Conservation (phyloP, 768 basidiomycete genomes). For the Suillus decipiens region DNA sequence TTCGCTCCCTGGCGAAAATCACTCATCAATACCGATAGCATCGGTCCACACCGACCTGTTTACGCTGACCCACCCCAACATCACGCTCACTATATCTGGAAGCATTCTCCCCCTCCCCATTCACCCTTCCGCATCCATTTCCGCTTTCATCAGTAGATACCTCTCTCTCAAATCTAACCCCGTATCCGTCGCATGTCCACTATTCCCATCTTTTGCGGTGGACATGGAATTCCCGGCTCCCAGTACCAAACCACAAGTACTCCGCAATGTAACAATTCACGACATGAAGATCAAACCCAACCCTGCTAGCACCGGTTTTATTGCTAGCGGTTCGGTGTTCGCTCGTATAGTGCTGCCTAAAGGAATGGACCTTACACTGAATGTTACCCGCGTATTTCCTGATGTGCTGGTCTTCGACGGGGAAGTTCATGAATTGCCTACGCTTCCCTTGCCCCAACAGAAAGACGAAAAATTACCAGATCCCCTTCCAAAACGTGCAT, state of each 20-base stretch:
- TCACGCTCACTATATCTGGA: slow-evolving; percentile 59
- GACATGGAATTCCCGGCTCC: slow-evolving; percentile 65
- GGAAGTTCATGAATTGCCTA: slow-evolving; percentile 43
- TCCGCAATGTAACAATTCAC: slow-evolving; percentile 71
- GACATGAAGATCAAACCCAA: slow-evolving; percentile 70
- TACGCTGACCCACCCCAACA: slow-evolving; percentile 65
- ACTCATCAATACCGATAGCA: slow-evolving; percentile 47
- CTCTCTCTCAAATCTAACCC: slow-evolving; percentile 57
- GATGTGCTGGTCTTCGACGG: slow-evolving; percentile 83
- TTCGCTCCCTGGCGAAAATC: slow-evolving; percentile 42
- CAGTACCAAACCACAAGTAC: slow-evolving; percentile 59
- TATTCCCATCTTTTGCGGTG: slow-evolving; percentile 52
- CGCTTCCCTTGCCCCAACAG: slow-evolving; percentile 16
- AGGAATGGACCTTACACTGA: slow-evolving; percentile 66
- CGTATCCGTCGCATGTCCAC: slow-evolving; percentile 57
- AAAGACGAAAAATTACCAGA: slow-evolving; percentile 52
- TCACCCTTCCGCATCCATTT: slow-evolving; percentile 44
- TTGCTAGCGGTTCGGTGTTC: slow-evolving; percentile 70
- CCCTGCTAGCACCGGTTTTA: slow-evolving; percentile 40
- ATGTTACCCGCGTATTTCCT: slow-evolving; percentile 66
- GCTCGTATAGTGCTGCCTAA: slow-evolving; percentile 67
- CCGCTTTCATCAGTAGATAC: slow-evolving; percentile 64
- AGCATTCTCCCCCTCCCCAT: slow-evolving; percentile 55
- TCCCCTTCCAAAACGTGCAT: slow-evolving; percentile 72
- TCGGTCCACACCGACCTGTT: slow-evolving; percentile 58